Base-by-base conservation (phyloP, 139 green algal species). In the Zygnema circumcarinatum region DNA sequence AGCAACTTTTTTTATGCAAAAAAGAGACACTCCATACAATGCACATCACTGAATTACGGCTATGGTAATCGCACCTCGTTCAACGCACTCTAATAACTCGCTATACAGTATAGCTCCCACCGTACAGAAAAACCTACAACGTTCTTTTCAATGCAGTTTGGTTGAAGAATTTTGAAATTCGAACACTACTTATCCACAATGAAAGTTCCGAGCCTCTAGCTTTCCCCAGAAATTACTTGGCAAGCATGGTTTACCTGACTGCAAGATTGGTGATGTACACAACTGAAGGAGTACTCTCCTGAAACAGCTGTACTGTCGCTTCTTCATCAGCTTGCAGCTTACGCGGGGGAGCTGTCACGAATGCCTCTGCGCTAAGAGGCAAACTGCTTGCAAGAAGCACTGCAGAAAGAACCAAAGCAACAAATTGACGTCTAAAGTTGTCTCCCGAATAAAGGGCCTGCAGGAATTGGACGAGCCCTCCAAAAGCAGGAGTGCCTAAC, bases 261-360 rank as follows among this genome's bases (percentile, higher is more conserved):
- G 72, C 81, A 20, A 96, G 85, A 90, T 97, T 97, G 20, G 93
- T 95, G 1, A 97, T 92, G 62, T 94, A 96, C n/a, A 96, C 95
- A 0, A 97, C 95, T 31, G 85, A 90, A 21, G 93, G 93, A 1
- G 90, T 95, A 74, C 79, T 88, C 2, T 86, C 76, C 29, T 94
- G 92, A 90, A 96, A 97, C 21, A 97, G 83, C 7, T 93, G 81
- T 1, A 97, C 91, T 0, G 92, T 95, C 53, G 72, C 67, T 74
- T 76, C 54, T 80, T 93, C 91, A 91, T 93, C 91, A 3, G 41
- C 73, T 39, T 72, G 40, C 21, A 92, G 74, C 76, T 79, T 90
- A 25, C 84, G 52, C 3, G 80, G 78, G 1, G 84, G 79, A 38
- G 76, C 53, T 33, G 33, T 25, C 84, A 89, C 53, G 16, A 78